Conservation (phyloP, 140 eudicot genomes). For the Oenanthe javanica region DNA sequence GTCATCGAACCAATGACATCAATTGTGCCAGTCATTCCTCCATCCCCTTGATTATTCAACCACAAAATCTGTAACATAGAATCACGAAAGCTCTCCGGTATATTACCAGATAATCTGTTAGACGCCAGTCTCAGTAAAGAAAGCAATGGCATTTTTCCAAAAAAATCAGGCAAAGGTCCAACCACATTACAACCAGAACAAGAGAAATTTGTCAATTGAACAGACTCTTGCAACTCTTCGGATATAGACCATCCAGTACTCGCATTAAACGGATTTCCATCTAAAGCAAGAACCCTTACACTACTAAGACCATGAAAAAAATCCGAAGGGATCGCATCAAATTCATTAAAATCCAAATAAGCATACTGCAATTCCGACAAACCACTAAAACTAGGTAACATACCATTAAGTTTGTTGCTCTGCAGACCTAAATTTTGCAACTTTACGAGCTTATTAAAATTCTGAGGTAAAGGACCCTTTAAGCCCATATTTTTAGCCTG, state of each 20-base stretch:
- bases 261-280: conserved; percentile 36
- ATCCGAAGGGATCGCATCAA: conserved; percentile 44
- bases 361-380: conserved; percentile 47
- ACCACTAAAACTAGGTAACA: conserved; percentile 49
- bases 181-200: conserved; percentile 40
- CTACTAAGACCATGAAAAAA: conserved; percentile 47
- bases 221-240: conserved; percentile 21
- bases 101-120: conserved; percentile 33
- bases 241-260: conserved; percentile 56
- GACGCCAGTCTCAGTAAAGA: conserved; percentile 28
- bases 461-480: conserved; percentile 48
- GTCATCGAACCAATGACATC: conserved; percentile 48
- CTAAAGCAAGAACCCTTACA: conserved; percentile 38
- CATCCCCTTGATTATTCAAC: conserved; percentile 56
- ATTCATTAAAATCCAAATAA: conserved; percentile 38
- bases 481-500: conserved; percentile 42
- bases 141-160: conserved; percentile 39
- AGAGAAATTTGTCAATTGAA: conserved; percentile 45
- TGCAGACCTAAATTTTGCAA: conserved; percentile 58
- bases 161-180: conserved; percentile 55
- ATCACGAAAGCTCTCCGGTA: conserved; percentile 46
- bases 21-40: conserved; percentile 51
- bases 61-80: conserved; percentile 44
- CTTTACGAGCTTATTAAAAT: conserved; percentile 37
- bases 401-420: conserved; percentile 34